These are phyloP conservation scores for Metschnikowia bowlesiae DNA, from an alignment of 805 yeast species.

Conservation along the genomic window DNA sequence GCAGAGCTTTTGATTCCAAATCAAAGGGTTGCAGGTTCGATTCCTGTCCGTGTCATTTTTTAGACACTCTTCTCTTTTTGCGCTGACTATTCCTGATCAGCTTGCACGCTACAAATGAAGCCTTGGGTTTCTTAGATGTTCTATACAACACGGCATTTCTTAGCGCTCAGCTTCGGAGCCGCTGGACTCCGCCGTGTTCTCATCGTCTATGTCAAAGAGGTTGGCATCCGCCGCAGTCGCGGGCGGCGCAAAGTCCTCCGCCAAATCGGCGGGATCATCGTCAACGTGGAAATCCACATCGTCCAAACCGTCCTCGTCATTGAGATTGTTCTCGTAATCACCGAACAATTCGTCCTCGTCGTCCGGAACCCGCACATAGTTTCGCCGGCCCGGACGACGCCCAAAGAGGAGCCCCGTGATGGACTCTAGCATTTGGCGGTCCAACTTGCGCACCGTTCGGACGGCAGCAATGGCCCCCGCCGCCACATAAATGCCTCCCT, in stretches of 20 bases:
- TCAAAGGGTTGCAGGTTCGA: constrained; percentile 24
- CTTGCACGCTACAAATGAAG: too few relatives aligned
- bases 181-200: constrained; percentile 6
- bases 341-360: constrained; percentile 42
- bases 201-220: constrained; percentile 32
- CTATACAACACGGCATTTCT: neutral
- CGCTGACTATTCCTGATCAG: too few relatives aligned
- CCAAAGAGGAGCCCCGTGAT: constrained; percentile 28
- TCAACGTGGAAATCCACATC: constrained; percentile 23
- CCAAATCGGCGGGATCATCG: constrained; percentile 17
- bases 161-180: constrained; percentile 1
- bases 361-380: constrained; percentile 40
- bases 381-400: constrained; percentile 36
- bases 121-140: too few relatives aligned
- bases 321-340: constrained; percentile 36
- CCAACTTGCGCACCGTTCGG: constrained; percentile 32
- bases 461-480: constrained; percentile 38
- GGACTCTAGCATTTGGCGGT: constrained; percentile 30
- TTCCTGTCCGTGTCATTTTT: constrained; percentile 21
- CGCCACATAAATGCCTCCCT: constrained; percentile 48
- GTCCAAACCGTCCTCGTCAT: constrained; percentile 29
- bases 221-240: constrained; percentile 21
- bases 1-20: constrained; percentile 24
- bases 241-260: constrained; percentile 9
- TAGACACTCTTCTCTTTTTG: neutral